These are phyloP conservation scores for Chlorella vulgaris DNA, from an alignment of 139 green algal genomes.

Conservation along the genomic window DNA sequence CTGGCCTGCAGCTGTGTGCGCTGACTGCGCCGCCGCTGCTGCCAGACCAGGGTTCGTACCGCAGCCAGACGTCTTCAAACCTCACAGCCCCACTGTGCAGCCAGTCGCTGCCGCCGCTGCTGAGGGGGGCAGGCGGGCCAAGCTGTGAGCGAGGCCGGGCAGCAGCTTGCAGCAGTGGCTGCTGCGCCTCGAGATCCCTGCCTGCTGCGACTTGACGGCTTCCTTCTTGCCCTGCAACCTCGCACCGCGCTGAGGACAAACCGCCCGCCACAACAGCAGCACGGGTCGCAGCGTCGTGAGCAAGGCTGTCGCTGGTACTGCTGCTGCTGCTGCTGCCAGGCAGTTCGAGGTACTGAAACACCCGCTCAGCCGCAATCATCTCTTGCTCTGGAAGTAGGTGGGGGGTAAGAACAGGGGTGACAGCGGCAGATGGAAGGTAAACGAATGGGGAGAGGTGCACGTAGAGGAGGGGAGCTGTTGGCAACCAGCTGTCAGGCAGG, in stretches of 20 bases:
- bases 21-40: too few species aligned
- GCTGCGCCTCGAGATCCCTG: background rate
- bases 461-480: too few species aligned
- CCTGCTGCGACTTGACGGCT: background rate
- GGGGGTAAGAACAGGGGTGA: too few species aligned
- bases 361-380: conserved; percentile 85
- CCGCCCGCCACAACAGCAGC: background rate
- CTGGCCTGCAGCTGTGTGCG: background rate
- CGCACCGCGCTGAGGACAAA: too few species aligned
- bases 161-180: background rate
- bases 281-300: background rate
- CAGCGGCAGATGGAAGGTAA: too few species aligned
- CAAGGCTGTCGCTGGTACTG: background rate
- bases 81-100: conserved; percentile 15
- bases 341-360: conserved; percentile 53
- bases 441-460: too few species aligned
- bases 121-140: too few species aligned
- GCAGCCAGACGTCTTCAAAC: conserved; percentile 56
- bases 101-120: background rate
- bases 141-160: too few species aligned
- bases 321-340: conserved; percentile 1
- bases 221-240: conserved; percentile 10
- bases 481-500: too few species aligned
- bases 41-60: conserved; percentile 36
- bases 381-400: conserved; percentile 62